phyloP scores from a whole-genome alignment of 78 protist genomes.

The Blattamonas nauphoetae region DNA sequence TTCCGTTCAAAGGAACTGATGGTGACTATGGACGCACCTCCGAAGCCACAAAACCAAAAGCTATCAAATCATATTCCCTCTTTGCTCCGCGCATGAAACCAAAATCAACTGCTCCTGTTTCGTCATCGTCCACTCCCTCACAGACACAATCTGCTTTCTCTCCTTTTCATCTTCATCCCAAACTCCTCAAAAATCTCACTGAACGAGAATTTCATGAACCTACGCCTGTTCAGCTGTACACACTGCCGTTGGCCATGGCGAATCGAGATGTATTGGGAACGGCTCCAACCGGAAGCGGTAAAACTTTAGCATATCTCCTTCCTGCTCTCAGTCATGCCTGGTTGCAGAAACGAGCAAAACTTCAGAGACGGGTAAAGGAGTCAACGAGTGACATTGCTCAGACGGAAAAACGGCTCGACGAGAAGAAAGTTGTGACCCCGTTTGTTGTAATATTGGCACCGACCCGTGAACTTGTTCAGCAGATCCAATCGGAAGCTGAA shows the following conservation, averaged over 20 bases:
- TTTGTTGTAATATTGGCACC: conserved; percentile 34
- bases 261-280: conserved; percentile 76
- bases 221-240: conserved; percentile 81
- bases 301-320: conserved; percentile 89
- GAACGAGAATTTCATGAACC: conserved; percentile 42
- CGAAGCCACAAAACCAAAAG: too few relatives aligned
- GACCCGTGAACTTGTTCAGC: conserved; percentile 21
- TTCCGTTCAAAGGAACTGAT: too few relatives aligned
- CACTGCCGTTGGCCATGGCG: conserved; percentile 79
- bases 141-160: too few relatives aligned
- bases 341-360: neutral
- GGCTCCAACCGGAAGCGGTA: conserved; percentile 95
- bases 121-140: too few relatives aligned
- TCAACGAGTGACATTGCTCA: conserved; percentile 15
- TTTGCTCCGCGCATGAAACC: too few relatives aligned
- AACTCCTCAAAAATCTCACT: neutral
- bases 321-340: conserved; percentile 50
- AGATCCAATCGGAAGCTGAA: neutral
- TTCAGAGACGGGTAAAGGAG: neutral
- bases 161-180: neutral
- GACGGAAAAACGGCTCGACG: neutral
- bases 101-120: too few relatives aligned
- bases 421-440: neutral
- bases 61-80: too few relatives aligned
- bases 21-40: too few relatives aligned